phyloP scores from a whole-genome alignment of 2,329 filamentous ascomycete genomes.

The Didymella pomorum region DNA sequence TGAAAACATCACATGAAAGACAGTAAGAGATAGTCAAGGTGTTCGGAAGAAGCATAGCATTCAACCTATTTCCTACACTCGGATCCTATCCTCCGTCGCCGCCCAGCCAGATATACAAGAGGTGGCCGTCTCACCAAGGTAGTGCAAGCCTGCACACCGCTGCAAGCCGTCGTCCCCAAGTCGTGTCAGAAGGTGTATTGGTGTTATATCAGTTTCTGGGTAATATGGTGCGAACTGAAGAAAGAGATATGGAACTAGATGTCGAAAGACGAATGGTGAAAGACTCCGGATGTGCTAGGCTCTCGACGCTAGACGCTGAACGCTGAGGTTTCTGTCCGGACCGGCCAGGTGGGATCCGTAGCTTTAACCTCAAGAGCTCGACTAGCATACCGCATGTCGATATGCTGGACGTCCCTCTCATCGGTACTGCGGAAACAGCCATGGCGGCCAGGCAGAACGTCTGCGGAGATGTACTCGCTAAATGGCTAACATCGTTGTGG shows the following conservation, averaged over 20 bases:
- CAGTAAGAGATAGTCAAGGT: constrained; percentile 5
- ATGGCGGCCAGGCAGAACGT: constrained; percentile 33
- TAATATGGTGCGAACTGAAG: constrained; percentile 17
- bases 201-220: constrained; percentile 21
- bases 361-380: constrained; percentile 52
- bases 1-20: constrained; percentile 2
- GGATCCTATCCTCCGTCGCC: constrained; percentile 6
- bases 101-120: constrained; percentile 20
- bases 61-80: constrained; percentile 20
- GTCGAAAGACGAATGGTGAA: constrained; percentile 1
- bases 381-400: constrained; percentile 11
- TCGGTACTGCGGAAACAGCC: constrained; percentile 47
- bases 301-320: constrained; percentile 47
- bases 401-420: constrained; percentile 48
- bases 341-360: constrained; percentile 29
- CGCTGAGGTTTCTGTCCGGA: constrained; percentile 16
- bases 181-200: constrained; percentile 16
- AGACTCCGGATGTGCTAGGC: constrained; percentile 33
- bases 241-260: constrained; percentile 16
- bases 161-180: constrained; percentile 13
- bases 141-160: constrained; percentile 10
- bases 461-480: constrained; percentile 52
- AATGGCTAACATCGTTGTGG: constrained; percentile 46
- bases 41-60: constrained; percentile 18
- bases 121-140: constrained; percentile 5